A percentile compares a stretch with the other conserved stretches of the same genome.
These are phyloP conservation scores for Thalia dealbata DNA, from an alignment of 176 grass and related monocot species.

Conservation along the genomic window DNA sequence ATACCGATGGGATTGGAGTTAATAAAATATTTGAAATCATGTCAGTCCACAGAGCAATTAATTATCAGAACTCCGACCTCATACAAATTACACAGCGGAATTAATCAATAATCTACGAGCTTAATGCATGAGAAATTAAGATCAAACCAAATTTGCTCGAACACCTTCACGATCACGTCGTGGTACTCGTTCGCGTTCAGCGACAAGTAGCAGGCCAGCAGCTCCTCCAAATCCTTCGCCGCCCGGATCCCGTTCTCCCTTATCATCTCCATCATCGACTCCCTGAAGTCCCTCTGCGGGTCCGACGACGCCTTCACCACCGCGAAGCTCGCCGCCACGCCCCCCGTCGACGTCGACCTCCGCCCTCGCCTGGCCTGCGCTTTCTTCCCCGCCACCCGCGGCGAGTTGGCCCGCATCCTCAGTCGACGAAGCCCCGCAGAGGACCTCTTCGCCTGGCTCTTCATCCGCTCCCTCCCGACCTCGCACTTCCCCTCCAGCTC, in stretches of 20 bases:
- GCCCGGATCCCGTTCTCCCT: conserved; percentile 2
- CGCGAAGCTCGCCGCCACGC: conserved; percentile 1
- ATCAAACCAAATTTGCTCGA: conserved; percentile 11
- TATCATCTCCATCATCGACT: conserved; percentile 23
- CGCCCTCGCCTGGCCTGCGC: neutral
- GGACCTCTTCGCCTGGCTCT: neutral
- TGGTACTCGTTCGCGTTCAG: conserved; percentile 16
- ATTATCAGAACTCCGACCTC: no score
- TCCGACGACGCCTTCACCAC: conserved; percentile 16
- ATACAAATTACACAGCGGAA: no score
- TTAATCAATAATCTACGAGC: no score
- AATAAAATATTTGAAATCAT: no score
- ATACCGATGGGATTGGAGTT: no score
- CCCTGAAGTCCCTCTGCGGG: conserved; percentile 12
- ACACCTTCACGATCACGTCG: conserved; percentile 2
- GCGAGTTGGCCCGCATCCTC: neutral
- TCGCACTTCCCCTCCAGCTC: neutral
- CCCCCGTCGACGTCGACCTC: neutral
- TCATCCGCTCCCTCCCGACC: neutral
- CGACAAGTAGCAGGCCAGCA: conserved; percentile 14
- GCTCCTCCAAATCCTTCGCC: conserved; percentile 13
- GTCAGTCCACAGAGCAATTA: no score
- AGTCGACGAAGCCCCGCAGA: neutral
- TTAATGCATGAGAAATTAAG: neutral
- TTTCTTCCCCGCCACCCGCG: neutral